Evolutionary conservation across 78 protist species (phyloP).

Genomic region (Dictyostelium citrinum): DNA sequence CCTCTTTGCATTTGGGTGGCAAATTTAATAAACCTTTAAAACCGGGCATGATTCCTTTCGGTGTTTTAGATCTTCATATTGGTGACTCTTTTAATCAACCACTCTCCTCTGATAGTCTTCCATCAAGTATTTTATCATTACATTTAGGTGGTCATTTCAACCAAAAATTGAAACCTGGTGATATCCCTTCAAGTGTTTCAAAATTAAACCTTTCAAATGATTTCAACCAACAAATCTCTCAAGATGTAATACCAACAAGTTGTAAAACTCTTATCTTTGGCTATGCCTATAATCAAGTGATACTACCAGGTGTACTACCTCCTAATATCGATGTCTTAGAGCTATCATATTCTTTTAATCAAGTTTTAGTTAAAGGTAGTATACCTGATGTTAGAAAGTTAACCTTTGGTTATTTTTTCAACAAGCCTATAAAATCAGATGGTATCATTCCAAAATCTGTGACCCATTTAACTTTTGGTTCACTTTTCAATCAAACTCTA

Average conservation of each 20-base stretch:
- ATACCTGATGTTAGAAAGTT: neutral
- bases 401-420: constrained; percentile 5
- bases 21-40: neutral
- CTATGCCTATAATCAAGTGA: neutral
- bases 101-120: neutral
- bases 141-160: constrained; percentile 1
- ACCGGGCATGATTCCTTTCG: constrained; percentile 11
- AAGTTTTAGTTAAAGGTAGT: neutral
- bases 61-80: neutral
- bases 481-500: neutral
- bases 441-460: neutral
- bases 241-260: neutral
- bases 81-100: constrained; percentile 6
- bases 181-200: neutral
- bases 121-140: neutral
- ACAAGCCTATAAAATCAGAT: neutral
- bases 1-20: neutral
- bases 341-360: neutral
- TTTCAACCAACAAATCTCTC: neutral
- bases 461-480: neutral
- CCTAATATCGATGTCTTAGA: neutral
- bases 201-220: neutral
- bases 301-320: neutral
- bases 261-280: neutral
- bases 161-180: neutral